Evolutionary conservation across 345 rosid genomes (phyloP).

Genomic region (Linum usitatissimum): DNA sequence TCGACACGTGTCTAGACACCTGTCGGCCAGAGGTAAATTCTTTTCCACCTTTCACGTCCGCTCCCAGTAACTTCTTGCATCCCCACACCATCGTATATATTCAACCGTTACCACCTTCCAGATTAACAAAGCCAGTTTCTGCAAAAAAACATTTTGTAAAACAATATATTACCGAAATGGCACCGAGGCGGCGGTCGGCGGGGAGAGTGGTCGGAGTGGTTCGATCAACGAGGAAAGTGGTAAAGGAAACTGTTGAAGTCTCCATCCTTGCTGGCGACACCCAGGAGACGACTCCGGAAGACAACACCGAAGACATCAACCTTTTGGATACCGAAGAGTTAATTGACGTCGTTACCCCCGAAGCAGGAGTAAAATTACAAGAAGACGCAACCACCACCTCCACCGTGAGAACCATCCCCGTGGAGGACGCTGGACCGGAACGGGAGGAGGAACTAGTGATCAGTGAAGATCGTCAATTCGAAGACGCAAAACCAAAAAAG

Average conservation of each 20-base stretch:
- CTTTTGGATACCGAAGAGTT: neutral
- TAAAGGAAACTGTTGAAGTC: slow-evolving; percentile 29
- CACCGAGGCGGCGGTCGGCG: slow-evolving; percentile 30
- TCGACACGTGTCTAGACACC: too few species aligned
- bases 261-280: slow-evolving; percentile 12
- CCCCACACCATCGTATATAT: too few species aligned
- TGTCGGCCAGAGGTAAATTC: too few species aligned
- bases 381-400: slow-evolving; percentile 1
- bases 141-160: too few species aligned
- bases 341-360: neutral
- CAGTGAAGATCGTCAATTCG: neutral
- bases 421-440: neutral
- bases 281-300: slow-evolving; percentile 7
- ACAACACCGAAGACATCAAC: neutral
- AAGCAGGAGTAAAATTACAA: neutral
- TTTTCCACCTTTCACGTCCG: too few species aligned
- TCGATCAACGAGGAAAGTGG: slow-evolving; percentile 30
- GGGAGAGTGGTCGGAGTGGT: slow-evolving; percentile 17
- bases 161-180: slow-evolving; percentile 20
- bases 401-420: slow-evolving; percentile 6
- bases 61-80: too few species aligned
- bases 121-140: too few species aligned
- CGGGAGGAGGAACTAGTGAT: too few species aligned
- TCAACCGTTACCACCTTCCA: too few species aligned
- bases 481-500: neutral